Evolutionary conservation across 1,284 basidiomycete species (phyloP), one percentile per base, ranked within the genome.

Genomic region (Ganoderma resinaceum): DNA sequence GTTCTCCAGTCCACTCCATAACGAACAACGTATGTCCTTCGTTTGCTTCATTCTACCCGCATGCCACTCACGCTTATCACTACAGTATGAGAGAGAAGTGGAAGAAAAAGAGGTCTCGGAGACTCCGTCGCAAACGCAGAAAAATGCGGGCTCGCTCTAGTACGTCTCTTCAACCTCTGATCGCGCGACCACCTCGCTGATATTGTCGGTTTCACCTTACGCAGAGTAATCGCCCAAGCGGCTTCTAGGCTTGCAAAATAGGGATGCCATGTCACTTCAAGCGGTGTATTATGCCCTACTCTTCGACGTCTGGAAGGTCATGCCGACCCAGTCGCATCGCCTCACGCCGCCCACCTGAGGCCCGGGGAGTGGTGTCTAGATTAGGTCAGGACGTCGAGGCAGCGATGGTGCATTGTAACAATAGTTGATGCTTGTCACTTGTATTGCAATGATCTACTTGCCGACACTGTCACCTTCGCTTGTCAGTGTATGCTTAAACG

Each of bases 71-170:
- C 66, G 35, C 18, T 63, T 37, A 23, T 49, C 33, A 26, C 4
- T 31, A 43, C 68, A 90, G 88, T 74, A 94, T 94, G 92, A 93
- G 92, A 92, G 92, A 94, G 83, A 94, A 94, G 90, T 94, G 92
- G 92, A 94, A 94, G 89, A 94, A 94, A 84, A 94, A 94, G 86
- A 88, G 92, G 80, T 93, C 92, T 74, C 90, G 92, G 82, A 93
- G 93, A 81, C 92, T 94, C 84, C 87, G 93, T 79, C 91, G 93
- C 82, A 94, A 94, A 79, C 91, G 92, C 86, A 90, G 92, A 92
- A 94, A 94, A 87, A 94, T 94, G 93, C 90, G 93, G 82, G 93
- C 93, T 73, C 92, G 92, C 82, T 94, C 92, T 86, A 94, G 93
- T 94, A 78, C 78, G 92, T 90, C 67, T 63, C 33, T 31, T 38